Evolutionary conservation across 192 early-diverging fungal species (phyloP).

Genomic region (Jimgerdemannia flammicorona): DNA sequence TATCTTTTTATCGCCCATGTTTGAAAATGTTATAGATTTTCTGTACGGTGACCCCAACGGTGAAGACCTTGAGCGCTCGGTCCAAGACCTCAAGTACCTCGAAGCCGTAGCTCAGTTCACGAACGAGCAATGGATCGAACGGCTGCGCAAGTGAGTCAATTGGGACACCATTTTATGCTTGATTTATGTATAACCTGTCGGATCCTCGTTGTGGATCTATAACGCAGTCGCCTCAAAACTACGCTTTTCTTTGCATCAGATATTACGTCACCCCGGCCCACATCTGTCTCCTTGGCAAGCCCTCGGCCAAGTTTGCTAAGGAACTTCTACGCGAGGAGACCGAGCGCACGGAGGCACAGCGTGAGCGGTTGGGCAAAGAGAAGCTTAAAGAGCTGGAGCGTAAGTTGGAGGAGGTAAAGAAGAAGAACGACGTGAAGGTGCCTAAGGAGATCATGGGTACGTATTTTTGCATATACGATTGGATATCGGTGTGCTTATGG

Average conservation of each 20-base stretch:
- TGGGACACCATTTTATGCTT: not conserved
- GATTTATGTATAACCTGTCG: too few species aligned
- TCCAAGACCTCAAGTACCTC: constrained; percentile 40
- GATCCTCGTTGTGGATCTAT: too few species aligned
- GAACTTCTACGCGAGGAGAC: constrained; percentile 44
- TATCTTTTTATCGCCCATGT: too few species aligned
- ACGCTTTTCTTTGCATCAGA: constrained; percentile 13
- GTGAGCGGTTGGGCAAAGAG: constrained; percentile 34
- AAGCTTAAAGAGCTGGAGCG: constrained; percentile 45
- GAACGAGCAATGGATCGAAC: constrained; percentile 39
- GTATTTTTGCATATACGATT: constrained; percentile 3
- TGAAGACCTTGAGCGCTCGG: constrained; percentile 37
- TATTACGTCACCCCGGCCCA: constrained; percentile 41
- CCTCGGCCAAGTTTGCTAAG: constrained; percentile 49
- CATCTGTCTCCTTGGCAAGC: constrained; percentile 47
- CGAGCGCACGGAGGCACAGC: constrained; percentile 46
- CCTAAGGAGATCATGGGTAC: constrained; percentile 44
- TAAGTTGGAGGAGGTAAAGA: constrained; percentile 41
- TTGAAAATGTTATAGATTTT: constrained; percentile 30
- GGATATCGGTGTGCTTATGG: too few species aligned
- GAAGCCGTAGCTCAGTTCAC: constrained; percentile 36
- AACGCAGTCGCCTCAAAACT: not conserved
- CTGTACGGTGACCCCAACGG: constrained; percentile 49
- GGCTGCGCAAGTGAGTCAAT: constrained; percentile 40
- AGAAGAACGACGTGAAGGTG: constrained; percentile 45